Conservation (phyloP, 257 asterid species). For the Lantana camara region DNA sequence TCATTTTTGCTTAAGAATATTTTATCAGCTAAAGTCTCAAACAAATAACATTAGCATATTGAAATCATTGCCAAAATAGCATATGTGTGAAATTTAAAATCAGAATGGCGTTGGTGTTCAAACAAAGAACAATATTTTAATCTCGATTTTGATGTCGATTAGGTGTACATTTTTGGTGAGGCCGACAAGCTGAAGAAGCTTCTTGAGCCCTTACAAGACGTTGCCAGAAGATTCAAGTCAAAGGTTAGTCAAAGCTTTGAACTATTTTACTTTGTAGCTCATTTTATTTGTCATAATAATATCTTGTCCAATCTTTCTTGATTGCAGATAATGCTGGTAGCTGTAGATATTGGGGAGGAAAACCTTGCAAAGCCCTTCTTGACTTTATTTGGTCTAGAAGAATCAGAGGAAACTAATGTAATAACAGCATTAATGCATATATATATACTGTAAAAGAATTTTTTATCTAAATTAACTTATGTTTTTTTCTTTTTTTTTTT, state of each 20-base stretch:
- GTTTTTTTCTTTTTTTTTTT: slow-evolving; percentile 9
- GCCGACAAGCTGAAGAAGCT: slow-evolving; percentile 60
- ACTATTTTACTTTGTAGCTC: slow-evolving; percentile 14
- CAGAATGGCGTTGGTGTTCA: not conserved
- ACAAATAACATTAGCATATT: slow-evolving; percentile 7
- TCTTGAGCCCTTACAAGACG: slow-evolving; percentile 58
- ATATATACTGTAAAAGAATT: slow-evolving; percentile 27
- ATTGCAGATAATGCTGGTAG: slow-evolving; percentile 79
- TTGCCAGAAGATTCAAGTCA: slow-evolving; percentile 77
- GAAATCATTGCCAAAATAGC: too few species aligned
- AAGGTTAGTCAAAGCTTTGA: slow-evolving; percentile 49
- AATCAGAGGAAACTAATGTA: slow-evolving; percentile 60
- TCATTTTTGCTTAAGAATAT: not conserved
- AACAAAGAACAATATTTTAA: not conserved
- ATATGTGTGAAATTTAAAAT: too few species aligned
- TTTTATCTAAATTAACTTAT: slow-evolving; percentile 23
- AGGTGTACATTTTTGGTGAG: slow-evolving; percentile 86
- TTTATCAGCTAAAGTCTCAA: not conserved
- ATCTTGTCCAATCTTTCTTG: slow-evolving; percentile 22
- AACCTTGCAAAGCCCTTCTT: slow-evolving; percentile 93
- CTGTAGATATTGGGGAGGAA: slow-evolving; percentile 71
- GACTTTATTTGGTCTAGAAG: slow-evolving; percentile 89
- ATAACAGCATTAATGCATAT: slow-evolving; percentile 25
- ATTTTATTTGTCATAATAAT: not conserved
- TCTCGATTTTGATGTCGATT: slow-evolving; percentile 27